Conservation (phyloP, 306 rosid species). For the Gleditsia sinensis region DNA sequence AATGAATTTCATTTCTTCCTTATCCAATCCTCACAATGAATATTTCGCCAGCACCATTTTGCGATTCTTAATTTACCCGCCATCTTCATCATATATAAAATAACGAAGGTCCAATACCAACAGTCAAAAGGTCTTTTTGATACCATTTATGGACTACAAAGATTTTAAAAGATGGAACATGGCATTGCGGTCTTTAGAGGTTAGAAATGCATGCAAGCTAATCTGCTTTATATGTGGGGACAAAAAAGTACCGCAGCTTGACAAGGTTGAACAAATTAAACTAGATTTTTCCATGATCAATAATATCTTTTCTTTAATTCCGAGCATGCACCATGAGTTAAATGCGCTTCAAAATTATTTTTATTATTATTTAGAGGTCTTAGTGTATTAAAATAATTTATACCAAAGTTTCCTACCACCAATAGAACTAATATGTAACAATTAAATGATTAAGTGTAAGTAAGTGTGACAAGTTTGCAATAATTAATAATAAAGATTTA, state of each 20-base stretch:
- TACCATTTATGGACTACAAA: constrained; percentile 44
- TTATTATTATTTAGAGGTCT: too few species aligned
- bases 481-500: too few species aligned
- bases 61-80: constrained; percentile 36
- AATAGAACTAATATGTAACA: too few species aligned
- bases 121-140: constrained; percentile 47
- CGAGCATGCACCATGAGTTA: too few species aligned
- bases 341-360: too few species aligned
- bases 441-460: too few species aligned
- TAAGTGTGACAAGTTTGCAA: too few species aligned
- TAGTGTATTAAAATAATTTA: too few species aligned
- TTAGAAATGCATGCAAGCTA: constrained; percentile 41
- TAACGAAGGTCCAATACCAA: neutral
- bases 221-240: constrained; percentile 63
- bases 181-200: constrained; percentile 44
- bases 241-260: constrained; percentile 38
- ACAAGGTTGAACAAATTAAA: constrained; percentile 47
- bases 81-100: neutral
- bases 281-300: neutral
- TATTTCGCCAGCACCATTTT: constrained; percentile 20
- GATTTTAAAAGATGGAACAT: constrained; percentile 46
- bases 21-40: constrained; percentile 43
- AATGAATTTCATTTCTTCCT: constrained; percentile 46
- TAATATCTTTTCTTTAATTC: neutral
- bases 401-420: too few species aligned